Base-by-base conservation (phyloP, 352 stramenopile genomes). In the Blastocystis sp. region DNA sequence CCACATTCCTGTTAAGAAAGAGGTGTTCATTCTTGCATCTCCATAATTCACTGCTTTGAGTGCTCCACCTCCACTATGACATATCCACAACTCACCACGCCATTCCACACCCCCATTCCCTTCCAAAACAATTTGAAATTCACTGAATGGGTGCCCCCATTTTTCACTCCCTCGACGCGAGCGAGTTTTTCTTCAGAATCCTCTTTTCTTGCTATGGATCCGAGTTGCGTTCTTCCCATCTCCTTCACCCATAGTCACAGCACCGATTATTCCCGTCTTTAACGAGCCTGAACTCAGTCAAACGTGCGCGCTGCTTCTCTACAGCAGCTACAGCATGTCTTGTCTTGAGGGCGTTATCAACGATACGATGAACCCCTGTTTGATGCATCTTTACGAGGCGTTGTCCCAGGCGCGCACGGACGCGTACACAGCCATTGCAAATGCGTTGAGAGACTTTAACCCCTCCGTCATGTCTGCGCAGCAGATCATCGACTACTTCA, bases 341-440 rank as follows among this genome's bases (percentile, higher is more conserved):
- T 84, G 74, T 84, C 74, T 84, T 17, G 52, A 43, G 23, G 48
- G 14, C 17, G 14, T 62, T 21, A 69, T 84, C 34, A 62, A 62
- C 38, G 74, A 84, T 52, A 84, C 74, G 2, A 84, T 84, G 74
- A 84, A 67, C 52, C 0, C 14, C 14, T 40, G 21, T 7, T 21
- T 84, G 28, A 7, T 52, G 21, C 19, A 66, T 52, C 7, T 84
- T n/a, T 67, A 64, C 61, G 28, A 84, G 21, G 66, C 34, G 5
- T 52, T 84, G 21, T 45, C 52, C 14, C 11, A 19, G 5, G 40
- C 23, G 1, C 74, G 56, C 23, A 17, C 40, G 11, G 53, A 84
- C 21, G 11, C 23, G 5, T 69, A 67, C 21, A 38, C 23, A 10
- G 59, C 56, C 23, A 23, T 74, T 11, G 21, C 14, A 19, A 52